Base-by-base conservation (phyloP, 1,139 yeast species). In the Pichia sp. region DNA sequence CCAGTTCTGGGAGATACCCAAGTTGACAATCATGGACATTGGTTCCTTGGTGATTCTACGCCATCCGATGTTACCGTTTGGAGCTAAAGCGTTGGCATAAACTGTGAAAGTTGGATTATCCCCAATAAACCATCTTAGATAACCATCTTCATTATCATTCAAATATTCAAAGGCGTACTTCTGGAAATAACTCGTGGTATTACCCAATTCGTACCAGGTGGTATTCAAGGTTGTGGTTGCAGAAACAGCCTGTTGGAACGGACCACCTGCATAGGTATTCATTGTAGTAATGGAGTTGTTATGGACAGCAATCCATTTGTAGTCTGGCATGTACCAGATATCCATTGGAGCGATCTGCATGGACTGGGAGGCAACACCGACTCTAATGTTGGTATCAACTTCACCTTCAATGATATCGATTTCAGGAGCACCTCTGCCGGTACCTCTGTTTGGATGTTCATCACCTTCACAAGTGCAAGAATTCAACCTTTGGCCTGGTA, bases 51-150 rank as follows among this genome's bases (percentile, higher is more conserved):
- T 72, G 47, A 83, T 72, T 56, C 75, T 64, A 69, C 87, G 75
- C 81, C 81, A 79, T n/a, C 78, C 85, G 57, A 83, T 66, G 64
- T 83, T 83, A 58, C 87, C 87, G 64, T 78, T 77, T 8, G 87
- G 86, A 54, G 76, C 76, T 47, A 81, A 69, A 3, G 84, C 77
- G 47, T 71, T 63, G 0, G 82, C 69, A 59, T 75, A 69, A 1
- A 80, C 67, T 0, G 85, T 81, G 49, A 76, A 69, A 0, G 85
- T 78, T 50, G 85, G 83, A 20, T 75, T 73, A 48, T 75, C 73
- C 40, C 87, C 87, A 17, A 81, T 78, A 62, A 79, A 85, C 97
- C 97, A 92, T 52, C 85, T 79, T 60, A 86, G 75, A 68, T 89
- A 91, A 4, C 97, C 97, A 49, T 74, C 69, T 31, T 72, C 72